These are phyloP conservation scores for Magnaporthiopsis incrustans DNA, from an alignment of 2,329 filamentous ascomycete species.

Conservation along the genomic window DNA sequence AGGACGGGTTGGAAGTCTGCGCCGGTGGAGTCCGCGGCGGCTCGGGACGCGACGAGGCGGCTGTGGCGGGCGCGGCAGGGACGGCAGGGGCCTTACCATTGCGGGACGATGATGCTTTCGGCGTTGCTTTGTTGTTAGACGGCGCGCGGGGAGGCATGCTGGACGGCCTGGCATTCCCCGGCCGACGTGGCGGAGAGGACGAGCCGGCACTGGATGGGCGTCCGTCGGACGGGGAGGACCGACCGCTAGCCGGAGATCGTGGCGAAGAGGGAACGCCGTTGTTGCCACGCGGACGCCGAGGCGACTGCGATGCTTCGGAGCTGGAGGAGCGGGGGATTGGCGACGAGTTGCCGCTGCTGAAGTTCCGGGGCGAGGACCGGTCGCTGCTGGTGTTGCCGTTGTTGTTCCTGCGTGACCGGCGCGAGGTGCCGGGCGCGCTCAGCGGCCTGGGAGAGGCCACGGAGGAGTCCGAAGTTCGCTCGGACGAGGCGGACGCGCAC, in stretches of 20 bases:
- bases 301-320: not conserved
- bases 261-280: not conserved
- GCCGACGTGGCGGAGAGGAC: not conserved
- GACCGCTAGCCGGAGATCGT: not conserved
- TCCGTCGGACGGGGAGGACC: not conserved
- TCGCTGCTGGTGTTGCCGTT: constrained; percentile 2
- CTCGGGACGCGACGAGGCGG: too few species aligned
- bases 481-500: not conserved
- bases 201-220: not conserved
- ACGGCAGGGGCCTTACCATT: not conserved
- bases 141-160: not conserved
- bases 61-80: too few species aligned
- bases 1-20: not conserved
- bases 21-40: not conserved
- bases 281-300: not conserved
- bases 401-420: constrained; percentile 3
- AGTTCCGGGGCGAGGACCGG: not conserved
- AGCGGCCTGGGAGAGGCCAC: not conserved
- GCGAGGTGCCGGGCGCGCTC: not conserved
- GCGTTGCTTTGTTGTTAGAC: not conserved
- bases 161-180: not conserved
- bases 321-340: not conserved
- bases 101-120: not conserved
- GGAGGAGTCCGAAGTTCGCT: not conserved
- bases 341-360: not conserved